A percentile compares a stretch with the other conserved stretches of the same genome.
These are phyloP conservation scores for Pseudonitzschia delicatissima DNA, from an alignment of 108 stramenopile genomes.

Conservation along the genomic window DNA sequence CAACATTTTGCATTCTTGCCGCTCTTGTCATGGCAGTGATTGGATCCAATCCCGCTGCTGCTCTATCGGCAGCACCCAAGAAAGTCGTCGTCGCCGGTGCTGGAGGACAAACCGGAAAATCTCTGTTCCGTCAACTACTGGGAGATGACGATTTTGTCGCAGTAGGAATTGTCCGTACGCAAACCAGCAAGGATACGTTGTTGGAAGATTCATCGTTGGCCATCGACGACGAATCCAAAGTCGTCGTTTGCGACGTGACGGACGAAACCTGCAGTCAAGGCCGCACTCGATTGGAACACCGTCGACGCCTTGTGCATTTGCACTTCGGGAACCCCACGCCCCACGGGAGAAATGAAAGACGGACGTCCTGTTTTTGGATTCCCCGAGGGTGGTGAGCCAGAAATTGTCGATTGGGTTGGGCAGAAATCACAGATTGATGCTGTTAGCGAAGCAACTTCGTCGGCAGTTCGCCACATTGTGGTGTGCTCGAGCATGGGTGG, in stretches of 20 bases:
- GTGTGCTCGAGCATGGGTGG: constrained; percentile 80
- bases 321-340: constrained; percentile 77
- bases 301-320: constrained; percentile 72
- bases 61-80: constrained; percentile 9
- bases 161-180: constrained; percentile 51
- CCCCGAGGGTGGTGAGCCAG: constrained; percentile 54
- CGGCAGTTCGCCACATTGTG: constrained; percentile 71
- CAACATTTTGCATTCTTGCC: too few species aligned
- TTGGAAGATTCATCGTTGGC: constrained; percentile 18
- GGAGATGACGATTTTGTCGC: constrained; percentile 35
- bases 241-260: constrained; percentile 61
- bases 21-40: too few species aligned
- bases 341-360: constrained; percentile 57
- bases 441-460: constrained; percentile 46
- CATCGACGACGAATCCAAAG: constrained; percentile 8
- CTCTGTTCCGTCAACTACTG: constrained; percentile 56
- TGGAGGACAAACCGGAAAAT: constrained; percentile 70
- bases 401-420: constrained; percentile 81
- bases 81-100: constrained; percentile 62
- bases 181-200: constrained; percentile 42
- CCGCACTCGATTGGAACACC: constrained; percentile 31
- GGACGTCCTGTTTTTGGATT: constrained; percentile 60
- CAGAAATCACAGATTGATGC: constrained; percentile 88
- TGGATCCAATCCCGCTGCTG: background rate
- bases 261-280: constrained; percentile 3